Evolutionary conservation across 2,329 filamentous ascomycete species (phyloP).

Genomic region (Aspergillus bombycis): DNA sequence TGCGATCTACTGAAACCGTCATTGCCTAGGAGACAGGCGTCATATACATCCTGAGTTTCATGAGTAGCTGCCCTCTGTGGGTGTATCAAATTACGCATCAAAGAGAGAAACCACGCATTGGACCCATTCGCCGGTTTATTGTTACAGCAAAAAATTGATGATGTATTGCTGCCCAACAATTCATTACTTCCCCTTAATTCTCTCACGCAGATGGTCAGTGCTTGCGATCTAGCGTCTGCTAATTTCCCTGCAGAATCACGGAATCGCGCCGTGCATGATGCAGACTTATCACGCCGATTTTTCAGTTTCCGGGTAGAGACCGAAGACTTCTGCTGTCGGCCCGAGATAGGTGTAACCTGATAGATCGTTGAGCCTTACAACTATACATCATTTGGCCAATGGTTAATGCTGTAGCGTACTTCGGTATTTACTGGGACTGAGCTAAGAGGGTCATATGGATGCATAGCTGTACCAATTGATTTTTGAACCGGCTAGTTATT

Average conservation of each 20-base stretch:
- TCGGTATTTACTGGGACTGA: background rate
- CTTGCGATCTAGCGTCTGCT: constrained; percentile 1
- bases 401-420: background rate
- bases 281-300: background rate
- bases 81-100: background rate
- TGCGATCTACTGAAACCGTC: background rate
- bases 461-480: background rate
- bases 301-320: background rate
- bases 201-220: background rate
- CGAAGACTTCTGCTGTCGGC: background rate
- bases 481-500: background rate
- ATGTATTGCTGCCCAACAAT: constrained; percentile 1
- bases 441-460: background rate
- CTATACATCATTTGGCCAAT: background rate
- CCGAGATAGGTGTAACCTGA: background rate
- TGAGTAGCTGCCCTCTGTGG: background rate
- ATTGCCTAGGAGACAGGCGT: background rate
- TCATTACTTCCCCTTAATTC: background rate
- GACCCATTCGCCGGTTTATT: background rate
- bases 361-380: background rate
- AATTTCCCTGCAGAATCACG: constrained; percentile 2
- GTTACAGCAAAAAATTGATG: background rate
- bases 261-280: background rate
- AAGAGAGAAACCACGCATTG: background rate
- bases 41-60: background rate